Conservation (phyloP, 2,329 filamentous ascomycete genomes). For the Alternaria conjuncta region DNA sequence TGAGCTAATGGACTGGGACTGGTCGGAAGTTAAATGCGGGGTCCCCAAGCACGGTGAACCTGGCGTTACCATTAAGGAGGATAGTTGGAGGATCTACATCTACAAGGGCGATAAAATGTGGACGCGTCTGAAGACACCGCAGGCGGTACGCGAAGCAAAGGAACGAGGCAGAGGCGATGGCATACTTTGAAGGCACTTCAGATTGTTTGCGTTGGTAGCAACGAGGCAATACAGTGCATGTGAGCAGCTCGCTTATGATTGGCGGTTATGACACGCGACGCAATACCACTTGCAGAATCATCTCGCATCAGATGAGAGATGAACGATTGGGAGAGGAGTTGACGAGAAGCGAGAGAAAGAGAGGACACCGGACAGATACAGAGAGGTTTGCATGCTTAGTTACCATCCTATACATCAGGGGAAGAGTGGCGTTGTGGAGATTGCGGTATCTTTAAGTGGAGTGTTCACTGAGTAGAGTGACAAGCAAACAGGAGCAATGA, state of each 20-base stretch:
- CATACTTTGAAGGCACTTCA: neutral
- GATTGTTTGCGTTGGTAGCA: neutral
- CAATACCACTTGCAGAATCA: neutral
- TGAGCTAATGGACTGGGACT: constrained; percentile 3
- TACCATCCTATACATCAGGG: neutral
- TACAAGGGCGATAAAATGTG: neutral
- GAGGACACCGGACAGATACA: neutral
- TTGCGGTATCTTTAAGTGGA: neutral
- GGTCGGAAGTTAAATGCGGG: neutral
- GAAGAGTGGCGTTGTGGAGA: neutral
- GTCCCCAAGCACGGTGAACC: neutral
- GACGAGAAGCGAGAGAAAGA: neutral
- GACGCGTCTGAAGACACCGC: constrained; percentile 9
- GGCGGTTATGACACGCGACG: neutral
- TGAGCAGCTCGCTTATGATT: neutral
- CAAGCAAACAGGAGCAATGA: neutral
- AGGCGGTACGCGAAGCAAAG: neutral
- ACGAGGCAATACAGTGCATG: neutral
- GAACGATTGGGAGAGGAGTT: neutral
- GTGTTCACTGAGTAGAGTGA: neutral
- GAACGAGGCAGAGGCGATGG: neutral
- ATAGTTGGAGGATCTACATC: constrained; percentile 3
- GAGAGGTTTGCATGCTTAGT: neutral
- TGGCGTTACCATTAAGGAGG: constrained; percentile 2
- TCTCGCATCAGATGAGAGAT: neutral